phyloP scores from a whole-genome alignment of 2,329 filamentous ascomycete species.

The Mycocentrospora acerina region DNA sequence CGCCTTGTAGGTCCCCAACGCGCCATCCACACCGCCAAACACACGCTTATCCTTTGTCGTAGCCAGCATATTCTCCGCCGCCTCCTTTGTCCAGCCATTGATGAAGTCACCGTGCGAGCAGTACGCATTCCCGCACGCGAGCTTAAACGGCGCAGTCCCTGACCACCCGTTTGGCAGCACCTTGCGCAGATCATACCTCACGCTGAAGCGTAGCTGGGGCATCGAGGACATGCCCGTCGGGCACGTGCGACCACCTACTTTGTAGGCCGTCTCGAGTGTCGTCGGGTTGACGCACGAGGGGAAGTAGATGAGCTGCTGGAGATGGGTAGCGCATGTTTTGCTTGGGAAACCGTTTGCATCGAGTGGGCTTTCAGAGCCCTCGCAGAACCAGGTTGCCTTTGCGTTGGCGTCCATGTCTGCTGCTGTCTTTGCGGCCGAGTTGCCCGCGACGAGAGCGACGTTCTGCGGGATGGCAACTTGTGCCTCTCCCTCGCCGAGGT shows the following conservation, averaged over 20 bases:
- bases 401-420: constrained; percentile 24
- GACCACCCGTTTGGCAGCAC: constrained; percentile 49
- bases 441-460: constrained; percentile 46
- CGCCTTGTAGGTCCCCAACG: constrained; percentile 33
- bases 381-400: constrained; percentile 32
- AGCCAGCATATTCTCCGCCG: constrained; percentile 46
- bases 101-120: constrained; percentile 53
- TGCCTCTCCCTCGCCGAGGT: constrained; percentile 43
- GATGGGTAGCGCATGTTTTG: constrained; percentile 45
- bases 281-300: constrained; percentile 47
- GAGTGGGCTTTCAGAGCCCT: constrained; percentile 14
- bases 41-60: constrained; percentile 37
- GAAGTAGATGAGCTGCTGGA: constrained; percentile 51
- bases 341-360: constrained; percentile 35
- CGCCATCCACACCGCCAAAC: constrained; percentile 43
- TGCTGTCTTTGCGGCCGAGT: constrained; percentile 36
- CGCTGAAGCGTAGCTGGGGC: constrained; percentile 51
- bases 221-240: constrained; percentile 49
- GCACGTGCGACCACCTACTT: constrained; percentile 34
- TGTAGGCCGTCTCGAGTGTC: constrained; percentile 41
- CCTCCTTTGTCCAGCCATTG: constrained; percentile 49
- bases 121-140: constrained; percentile 45
- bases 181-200: constrained; percentile 51
- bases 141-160: constrained; percentile 47
- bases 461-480: constrained; percentile 51